Conservation (phyloP, 2,329 filamentous ascomycete genomes). For the Colletotrichum coccodes region DNA sequence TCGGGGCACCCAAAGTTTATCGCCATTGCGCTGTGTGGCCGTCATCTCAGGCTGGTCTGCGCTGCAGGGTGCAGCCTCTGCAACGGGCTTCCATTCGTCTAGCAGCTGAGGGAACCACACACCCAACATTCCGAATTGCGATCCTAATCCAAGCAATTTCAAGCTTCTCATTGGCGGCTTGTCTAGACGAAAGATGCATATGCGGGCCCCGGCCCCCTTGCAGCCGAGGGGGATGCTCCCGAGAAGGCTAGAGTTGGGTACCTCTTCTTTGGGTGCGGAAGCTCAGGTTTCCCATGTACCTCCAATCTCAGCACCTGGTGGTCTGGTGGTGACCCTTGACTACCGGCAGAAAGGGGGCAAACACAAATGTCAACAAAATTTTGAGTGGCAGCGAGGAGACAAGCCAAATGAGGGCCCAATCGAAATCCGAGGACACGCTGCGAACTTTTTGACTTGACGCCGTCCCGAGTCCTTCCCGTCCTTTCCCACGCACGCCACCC, state of each 20-base stretch:
- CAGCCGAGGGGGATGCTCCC: slow-evolving; percentile 21
- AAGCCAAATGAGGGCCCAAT: slow-evolving; percentile 9
- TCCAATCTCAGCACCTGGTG: slow-evolving; percentile 9
- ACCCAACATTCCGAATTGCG: neutral
- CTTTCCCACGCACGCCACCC: slow-evolving; percentile 11
- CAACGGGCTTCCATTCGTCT: neutral
- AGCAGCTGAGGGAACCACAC: neutral
- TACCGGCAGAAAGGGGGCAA: slow-evolving; percentile 33
- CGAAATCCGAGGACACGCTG: slow-evolving; percentile 19
- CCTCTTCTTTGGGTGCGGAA: neutral
- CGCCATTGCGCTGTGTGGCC: neutral
- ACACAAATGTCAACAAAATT: slow-evolving; percentile 32
- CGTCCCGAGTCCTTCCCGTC: slow-evolving; percentile 15
- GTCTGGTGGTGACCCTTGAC: slow-evolving; percentile 27
- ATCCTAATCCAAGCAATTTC: slow-evolving; percentile 25
- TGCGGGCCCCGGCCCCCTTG: slow-evolving; percentile 16
- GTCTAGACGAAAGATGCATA: slow-evolving; percentile 30
- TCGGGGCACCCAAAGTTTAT: neutral
- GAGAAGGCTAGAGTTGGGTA: slow-evolving; percentile 3
- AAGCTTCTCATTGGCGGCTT: slow-evolving; percentile 29
- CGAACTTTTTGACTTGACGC: slow-evolving; percentile 24
- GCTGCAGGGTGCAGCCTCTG: neutral
- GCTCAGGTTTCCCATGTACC: neutral
- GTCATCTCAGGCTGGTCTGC: neutral
- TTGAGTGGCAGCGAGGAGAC: slow-evolving; percentile 17